These are phyloP conservation scores for Aegilops speltoides DNA, from an alignment of 176 grass and related monocot genomes.

Conservation along the genomic window DNA sequence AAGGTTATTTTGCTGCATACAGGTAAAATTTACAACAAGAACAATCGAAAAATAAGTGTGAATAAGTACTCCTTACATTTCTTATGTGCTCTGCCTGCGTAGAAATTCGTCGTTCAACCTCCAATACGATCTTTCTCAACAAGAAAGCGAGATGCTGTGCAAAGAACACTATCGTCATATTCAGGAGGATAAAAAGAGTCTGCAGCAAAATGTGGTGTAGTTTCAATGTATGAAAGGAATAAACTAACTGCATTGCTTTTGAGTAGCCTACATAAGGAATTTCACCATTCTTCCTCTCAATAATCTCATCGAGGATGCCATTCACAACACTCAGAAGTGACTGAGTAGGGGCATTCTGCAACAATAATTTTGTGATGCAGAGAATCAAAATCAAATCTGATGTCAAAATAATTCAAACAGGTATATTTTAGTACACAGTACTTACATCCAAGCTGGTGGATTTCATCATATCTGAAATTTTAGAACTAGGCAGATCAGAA, in stretches of 20 bases:
- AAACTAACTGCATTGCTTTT: conserved; percentile 77
- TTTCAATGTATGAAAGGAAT: conserved; percentile 32
- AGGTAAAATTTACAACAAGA: conserved; percentile 26
- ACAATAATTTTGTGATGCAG: conserved; percentile 11
- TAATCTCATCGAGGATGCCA: conserved; percentile 63
- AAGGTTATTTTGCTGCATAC: conserved; percentile 73
- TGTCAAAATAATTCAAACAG: neutral
- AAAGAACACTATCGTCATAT: conserved; percentile 12
- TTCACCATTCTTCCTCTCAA: conserved; percentile 72
- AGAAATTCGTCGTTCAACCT: conserved; percentile 67
- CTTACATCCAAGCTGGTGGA: conserved; percentile 73
- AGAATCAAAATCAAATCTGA: neutral
- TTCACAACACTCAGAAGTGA: conserved; percentile 75
- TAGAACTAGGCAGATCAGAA: conserved; percentile 62
- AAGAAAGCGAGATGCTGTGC: conserved; percentile 51
- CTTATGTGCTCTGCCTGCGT: conserved; percentile 74
- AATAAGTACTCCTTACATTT: conserved; percentile 51
- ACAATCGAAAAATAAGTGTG: conserved; percentile 9
- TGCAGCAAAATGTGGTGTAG: neutral
- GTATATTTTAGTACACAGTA: neutral
- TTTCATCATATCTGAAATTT: conserved; percentile 77
- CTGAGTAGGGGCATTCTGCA: conserved; percentile 76
- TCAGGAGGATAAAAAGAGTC: neutral
- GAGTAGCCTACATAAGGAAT: conserved; percentile 77
- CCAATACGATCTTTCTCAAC: conserved; percentile 65